These are phyloP conservation scores for Boletus edulis DNA, from an alignment of 768 basidiomycete species.

Conservation along the genomic window DNA sequence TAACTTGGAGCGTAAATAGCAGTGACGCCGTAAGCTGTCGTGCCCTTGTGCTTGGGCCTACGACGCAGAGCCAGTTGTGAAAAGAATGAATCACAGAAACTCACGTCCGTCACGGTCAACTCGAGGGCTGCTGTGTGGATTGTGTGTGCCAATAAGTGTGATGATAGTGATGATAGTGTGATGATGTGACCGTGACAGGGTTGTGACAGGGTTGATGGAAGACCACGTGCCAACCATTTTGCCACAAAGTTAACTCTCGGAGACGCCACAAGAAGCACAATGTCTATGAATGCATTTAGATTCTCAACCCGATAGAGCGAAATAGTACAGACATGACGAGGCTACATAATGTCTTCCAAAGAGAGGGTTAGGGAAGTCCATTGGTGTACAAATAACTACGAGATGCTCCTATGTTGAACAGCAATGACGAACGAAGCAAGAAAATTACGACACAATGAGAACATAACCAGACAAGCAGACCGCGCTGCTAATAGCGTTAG, in stretches of 20 bases:
- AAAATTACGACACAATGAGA: slow-evolving; percentile 21
- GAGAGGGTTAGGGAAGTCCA: slow-evolving; percentile 23
- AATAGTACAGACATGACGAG: slow-evolving; percentile 25
- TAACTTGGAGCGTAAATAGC: neutral
- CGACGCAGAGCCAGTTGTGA: neutral
- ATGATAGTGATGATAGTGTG: neutral
- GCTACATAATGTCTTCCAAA: slow-evolving; percentile 32
- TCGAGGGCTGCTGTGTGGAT: neutral
- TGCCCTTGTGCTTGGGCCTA: too few species aligned
- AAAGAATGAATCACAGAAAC: neutral
- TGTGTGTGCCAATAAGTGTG: neutral
- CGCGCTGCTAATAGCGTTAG: slow-evolving; percentile 28
- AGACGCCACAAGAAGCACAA: slow-evolving; percentile 6
- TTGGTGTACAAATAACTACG: slow-evolving; percentile 33
- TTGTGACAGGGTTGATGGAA: slow-evolving; percentile 4
- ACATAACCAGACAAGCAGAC: slow-evolving; percentile 23
- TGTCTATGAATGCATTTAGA: slow-evolving; percentile 20
- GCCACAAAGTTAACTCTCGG: slow-evolving; percentile 9
- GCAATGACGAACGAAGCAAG: slow-evolving; percentile 12
- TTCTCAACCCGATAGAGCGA: slow-evolving; percentile 15
- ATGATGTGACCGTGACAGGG: neutral
- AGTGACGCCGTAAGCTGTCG: slow-evolving; percentile 8
- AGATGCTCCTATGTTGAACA: slow-evolving; percentile 29
- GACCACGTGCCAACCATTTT: slow-evolving; percentile 3
- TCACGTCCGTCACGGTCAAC: neutral